Base-by-base conservation (phyloP, 2,329 filamentous ascomycete species). In the Penicillium vulpinum region DNA sequence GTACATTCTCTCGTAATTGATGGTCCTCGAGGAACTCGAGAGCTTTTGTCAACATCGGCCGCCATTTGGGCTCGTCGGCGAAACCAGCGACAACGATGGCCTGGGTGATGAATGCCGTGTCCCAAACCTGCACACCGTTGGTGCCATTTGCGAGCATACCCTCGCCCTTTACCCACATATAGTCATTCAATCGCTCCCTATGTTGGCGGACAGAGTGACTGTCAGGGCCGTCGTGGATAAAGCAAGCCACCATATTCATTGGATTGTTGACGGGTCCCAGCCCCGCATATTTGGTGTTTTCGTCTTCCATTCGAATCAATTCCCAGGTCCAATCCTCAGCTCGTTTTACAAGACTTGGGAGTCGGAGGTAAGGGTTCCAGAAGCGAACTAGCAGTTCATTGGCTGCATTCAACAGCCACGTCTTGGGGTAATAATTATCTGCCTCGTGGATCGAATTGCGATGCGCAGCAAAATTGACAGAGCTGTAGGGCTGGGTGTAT, bases 61-160 rank as follows among this genome's bases (percentile, higher is more conserved):
- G 84, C 86, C 90, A 97, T 66, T 88, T 86, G 13, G 86, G 80
- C 46, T 95, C 86, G 29, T 87, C 78, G n/a, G 89, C 87, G 26
- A 97, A 83, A 0, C 90, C 91, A 7, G 90, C 87, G 47, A 91
- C 90, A 51, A 91, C 84, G 6, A 90, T 85, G 0, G 90, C 88
- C 73, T 96, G 92, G 33, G 97, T 91, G 18, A 88, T 78, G 70
- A 97, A 97, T 0, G 92, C 84, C 0, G 94, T 99, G 71, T 99
- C 94, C 94, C 94, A 99, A 62, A 87, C 89, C 74, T 99, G 94
- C 1, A 97, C 92, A n/a, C 94, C 94, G 65, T 99, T 97, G 9
- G 94, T 99, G 36, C 94, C 94, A 67, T 97, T 97, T 75, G 88
- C 88, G 46, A 97, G 82, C 90, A 99, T 91, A 6, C 94, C 94